Evolutionary conservation across 2,329 filamentous ascomycete species (phyloP), one percentile per base, ranked within the genome.

Genomic region (Colletotrichum sp.): DNA sequence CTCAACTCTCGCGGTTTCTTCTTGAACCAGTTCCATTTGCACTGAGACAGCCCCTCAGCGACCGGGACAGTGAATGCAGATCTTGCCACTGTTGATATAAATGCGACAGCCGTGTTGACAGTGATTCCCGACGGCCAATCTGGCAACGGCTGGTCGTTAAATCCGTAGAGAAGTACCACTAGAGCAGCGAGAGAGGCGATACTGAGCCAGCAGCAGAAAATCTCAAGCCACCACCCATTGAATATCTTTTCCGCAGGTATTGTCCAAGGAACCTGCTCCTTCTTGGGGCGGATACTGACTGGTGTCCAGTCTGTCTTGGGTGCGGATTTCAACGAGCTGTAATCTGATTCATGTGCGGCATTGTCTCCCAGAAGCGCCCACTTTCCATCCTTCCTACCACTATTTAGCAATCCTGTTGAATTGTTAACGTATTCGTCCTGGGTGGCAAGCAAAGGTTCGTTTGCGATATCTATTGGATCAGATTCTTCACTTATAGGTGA

Each of bases 91-190:
- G 80, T 81, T 3, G 80, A 77, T 26, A 82, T 67, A 48, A 81
- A 77, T 4, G 80, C 79, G 1, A 82, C 67, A 5, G 80, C 60
- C 0, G 81, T 81, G 71, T 82, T 82, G 60, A 82, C 78, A 2
- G 80, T 82, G 52, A 81, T 71, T 4, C 79, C 79, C 13, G 79
- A 36, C 3, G 76, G 76, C 77, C 79, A 77, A 0, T 78, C 65
- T 1, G 80, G 80, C 5, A 78, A 67, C 0, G 77, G 75, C 21
- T 78, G 75, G 24, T 78, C 77, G 43, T 82, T 36, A 12, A 34
- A 60, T 1, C 18, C 18, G 12, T 12, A 8, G 9, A 70, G 67
- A 1, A 70, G 15, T 12, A 70, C 8, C 0, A 61, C 24, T 30
- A 70, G 24, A 4, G 28, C 67, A 18, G 5, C 55, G 26, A 70